A percentile compares a stretch with the other conserved stretches of the same genome.
These are phyloP conservation scores for Aspergillus brasiliensis DNA, from an alignment of 2,329 filamentous ascomycete genomes.

Conservation along the genomic window DNA sequence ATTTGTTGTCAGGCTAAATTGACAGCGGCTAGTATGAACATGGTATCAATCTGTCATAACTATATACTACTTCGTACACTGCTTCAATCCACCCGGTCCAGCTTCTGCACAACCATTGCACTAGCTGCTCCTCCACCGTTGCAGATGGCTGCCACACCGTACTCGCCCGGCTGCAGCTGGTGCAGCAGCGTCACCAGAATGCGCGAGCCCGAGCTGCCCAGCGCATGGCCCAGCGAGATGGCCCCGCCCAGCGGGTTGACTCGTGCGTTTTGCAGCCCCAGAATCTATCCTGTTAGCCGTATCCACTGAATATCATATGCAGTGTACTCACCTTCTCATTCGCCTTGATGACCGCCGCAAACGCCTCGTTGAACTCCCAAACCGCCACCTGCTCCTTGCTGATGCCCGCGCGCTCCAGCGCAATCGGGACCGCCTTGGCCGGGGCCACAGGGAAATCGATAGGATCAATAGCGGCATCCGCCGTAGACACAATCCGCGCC, in stretches of 20 bases:
- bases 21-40: neutral
- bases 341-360: constrained; percentile 91
- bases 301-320: neutral
- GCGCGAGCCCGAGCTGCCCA: constrained; percentile 89
- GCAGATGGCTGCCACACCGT: constrained; percentile 93
- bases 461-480: constrained; percentile 86
- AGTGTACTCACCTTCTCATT: constrained; percentile 71
- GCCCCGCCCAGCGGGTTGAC: constrained; percentile 90
- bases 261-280: constrained; percentile 74
- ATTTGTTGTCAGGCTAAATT: neutral
- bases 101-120: constrained; percentile 84
- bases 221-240: constrained; percentile 86
- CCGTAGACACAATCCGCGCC: constrained; percentile 81
- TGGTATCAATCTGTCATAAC: neutral
- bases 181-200: constrained; percentile 89
- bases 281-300: constrained; percentile 57
- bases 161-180: constrained; percentile 88
- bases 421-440: constrained; percentile 86
- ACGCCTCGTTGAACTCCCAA: constrained; percentile 99
- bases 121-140: constrained; percentile 94
- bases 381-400: constrained; percentile 87
- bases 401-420: constrained; percentile 84
- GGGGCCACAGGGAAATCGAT: constrained; percentile 95
- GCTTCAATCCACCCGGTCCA: constrained; percentile 56
- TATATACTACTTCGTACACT: neutral